phyloP scores from a whole-genome alignment of 2,329 filamentous ascomycete genomes.

The Aspergillus japonicus region DNA sequence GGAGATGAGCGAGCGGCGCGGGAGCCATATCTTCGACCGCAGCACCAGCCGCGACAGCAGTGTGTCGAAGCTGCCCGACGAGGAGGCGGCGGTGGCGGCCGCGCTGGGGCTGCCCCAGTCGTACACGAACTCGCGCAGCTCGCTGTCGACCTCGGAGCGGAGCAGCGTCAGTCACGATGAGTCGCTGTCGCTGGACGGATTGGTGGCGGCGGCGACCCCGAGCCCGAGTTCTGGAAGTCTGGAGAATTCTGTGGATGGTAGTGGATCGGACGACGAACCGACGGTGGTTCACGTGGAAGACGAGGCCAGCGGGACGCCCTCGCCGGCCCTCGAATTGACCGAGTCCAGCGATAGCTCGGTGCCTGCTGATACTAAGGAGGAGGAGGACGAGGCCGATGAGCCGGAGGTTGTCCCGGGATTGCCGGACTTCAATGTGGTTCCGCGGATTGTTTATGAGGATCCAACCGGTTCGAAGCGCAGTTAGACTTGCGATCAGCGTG shows the following conservation, averaged over 20 bases:
- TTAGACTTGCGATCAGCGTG: neutral
- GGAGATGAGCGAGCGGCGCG: conserved; percentile 57
- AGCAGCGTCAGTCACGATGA: conserved; percentile 36
- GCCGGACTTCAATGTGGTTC: neutral
- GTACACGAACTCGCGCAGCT: conserved; percentile 33
- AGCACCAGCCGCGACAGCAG: conserved; percentile 48
- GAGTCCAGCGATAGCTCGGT: neutral
- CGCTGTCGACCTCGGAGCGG: conserved; percentile 35
- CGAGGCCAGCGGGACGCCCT: neutral
- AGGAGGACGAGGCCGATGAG: neutral
- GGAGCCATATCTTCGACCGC: conserved; percentile 54
- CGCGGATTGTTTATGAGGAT: neutral
- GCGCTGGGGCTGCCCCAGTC: conserved; percentile 46
- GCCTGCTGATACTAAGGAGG: neutral
- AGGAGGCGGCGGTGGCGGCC: conserved; percentile 52
- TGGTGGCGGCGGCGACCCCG: conserved; percentile 27
- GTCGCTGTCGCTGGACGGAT: conserved; percentile 21
- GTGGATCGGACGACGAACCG: conserved; percentile 15
- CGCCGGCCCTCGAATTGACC: neutral
- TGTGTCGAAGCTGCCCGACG: conserved; percentile 45
- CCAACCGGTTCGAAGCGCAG: neutral
- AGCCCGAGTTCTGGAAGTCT: conserved; percentile 24
- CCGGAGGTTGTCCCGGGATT: neutral
- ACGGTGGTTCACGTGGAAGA: conserved; percentile 2
- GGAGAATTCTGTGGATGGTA: conserved; percentile 28